Conservation (phyloP, 768 basidiomycete species). For the Lactifluus echinatus region DNA sequence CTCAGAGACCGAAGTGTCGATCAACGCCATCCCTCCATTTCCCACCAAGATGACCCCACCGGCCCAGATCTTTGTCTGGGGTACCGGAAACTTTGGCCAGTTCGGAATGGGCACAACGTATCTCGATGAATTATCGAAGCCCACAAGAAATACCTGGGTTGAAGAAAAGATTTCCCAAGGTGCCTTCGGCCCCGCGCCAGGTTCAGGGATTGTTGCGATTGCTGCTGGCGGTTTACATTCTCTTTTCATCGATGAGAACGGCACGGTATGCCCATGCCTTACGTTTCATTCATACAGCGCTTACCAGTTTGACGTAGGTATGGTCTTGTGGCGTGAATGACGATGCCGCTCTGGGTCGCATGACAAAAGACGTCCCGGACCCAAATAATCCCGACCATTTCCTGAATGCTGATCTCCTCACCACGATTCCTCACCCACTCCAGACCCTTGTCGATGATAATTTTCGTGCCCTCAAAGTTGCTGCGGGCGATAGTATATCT, state of each 20-base stretch:
- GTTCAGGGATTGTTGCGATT: conserved; percentile 75
- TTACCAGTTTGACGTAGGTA: conserved; percentile 36
- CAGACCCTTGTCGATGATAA: conserved; percentile 63
- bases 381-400: conserved; percentile 51
- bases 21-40: conserved; percentile 57
- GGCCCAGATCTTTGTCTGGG: conserved; percentile 76
- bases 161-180: conserved; percentile 67
- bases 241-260: conserved; percentile 81
- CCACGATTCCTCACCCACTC: conserved; percentile 55
- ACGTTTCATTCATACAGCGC: not conserved
- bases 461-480: conserved; percentile 77
- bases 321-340: conserved; percentile 88
- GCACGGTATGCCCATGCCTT: conserved; percentile 53
- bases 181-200: conserved; percentile 51
- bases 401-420: conserved; percentile 44
- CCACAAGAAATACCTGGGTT: conserved; percentile 69
- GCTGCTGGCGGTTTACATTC: conserved; percentile 86
- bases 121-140: conserved; percentile 65
- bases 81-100: conserved; percentile 91
- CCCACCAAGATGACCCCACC: conserved; percentile 53
- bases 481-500: conserved; percentile 82
- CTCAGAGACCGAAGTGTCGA: conserved; percentile 9
- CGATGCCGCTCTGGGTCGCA: conserved; percentile 77
- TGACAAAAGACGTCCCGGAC: conserved; percentile 52
- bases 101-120: conserved; percentile 80